phyloP scores from a whole-genome alignment of 148 eudicot genomes.

The Dysphania ambrosioides region DNA sequence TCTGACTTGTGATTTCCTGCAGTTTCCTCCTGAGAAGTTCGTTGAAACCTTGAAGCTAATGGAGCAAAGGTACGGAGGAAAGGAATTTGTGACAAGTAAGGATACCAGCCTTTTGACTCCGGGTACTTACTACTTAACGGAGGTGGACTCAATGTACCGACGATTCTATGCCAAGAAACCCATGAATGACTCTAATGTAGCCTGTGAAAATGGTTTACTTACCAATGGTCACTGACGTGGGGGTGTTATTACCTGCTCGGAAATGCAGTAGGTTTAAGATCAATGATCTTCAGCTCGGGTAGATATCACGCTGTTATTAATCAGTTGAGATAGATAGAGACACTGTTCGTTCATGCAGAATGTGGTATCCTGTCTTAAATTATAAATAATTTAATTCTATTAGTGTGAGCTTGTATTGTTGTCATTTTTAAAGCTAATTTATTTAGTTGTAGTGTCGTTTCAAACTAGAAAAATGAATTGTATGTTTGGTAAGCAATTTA shows the following conservation, averaged over 20 bases:
- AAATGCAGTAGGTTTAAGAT: neutral
- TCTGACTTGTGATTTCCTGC: conserved; percentile 16
- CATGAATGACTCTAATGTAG: neutral
- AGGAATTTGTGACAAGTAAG: conserved; percentile 81
- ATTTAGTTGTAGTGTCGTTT: conserved; percentile 12
- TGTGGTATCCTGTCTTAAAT: neutral
- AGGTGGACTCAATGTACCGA: conserved; percentile 71
- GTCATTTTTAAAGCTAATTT: neutral
- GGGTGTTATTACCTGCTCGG: neutral
- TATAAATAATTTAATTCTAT: conserved; percentile 16
- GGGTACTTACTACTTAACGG: conserved; percentile 75
- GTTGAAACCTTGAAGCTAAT: conserved; percentile 73
- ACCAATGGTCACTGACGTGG: conserved; percentile 51
- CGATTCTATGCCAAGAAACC: conserved; percentile 66
- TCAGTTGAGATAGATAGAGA: conserved; percentile 22
- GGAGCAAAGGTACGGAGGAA: conserved; percentile 87
- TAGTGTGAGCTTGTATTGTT: conserved; percentile 16
- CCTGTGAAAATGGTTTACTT: conserved; percentile 36
- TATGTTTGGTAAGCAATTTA: neutral
- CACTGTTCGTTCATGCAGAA: conserved; percentile 14
- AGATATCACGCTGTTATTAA: neutral
- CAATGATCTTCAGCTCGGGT: conserved; percentile 1
- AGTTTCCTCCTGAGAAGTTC: conserved; percentile 80
- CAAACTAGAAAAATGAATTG: neutral
- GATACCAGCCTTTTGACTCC: conserved; percentile 62